Percentiles rank a stretch among this genome's conserved stretches.
phyloP scores from a whole-genome alignment of 805 yeast genomes.

The Geotrichum ghanense region DNA sequence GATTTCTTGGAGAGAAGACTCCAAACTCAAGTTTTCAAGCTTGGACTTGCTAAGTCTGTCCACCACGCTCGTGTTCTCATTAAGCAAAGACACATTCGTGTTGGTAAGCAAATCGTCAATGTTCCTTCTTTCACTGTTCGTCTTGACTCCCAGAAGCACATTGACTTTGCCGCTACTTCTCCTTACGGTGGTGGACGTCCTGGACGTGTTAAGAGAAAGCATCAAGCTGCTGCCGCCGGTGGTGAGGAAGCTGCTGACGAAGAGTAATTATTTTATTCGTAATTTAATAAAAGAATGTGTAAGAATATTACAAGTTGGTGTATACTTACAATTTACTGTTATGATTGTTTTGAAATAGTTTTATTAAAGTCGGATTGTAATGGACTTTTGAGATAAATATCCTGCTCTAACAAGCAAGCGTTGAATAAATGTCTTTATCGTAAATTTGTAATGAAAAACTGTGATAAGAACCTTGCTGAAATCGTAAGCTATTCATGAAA shows the following conservation, averaged over 20 bases:
- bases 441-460: too few relatives aligned
- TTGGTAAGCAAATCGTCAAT: slow-evolving; percentile 98
- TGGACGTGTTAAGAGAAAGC: slow-evolving; percentile 98
- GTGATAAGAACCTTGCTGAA: too few relatives aligned
- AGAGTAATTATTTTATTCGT: slow-evolving; percentile 26
- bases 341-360: neutral
- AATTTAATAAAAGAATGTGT: neutral
- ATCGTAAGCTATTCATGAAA: too few relatives aligned
- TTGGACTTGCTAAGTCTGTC: slow-evolving; percentile 97
- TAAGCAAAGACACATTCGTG: slow-evolving; percentile 98
- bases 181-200: slow-evolving; percentile 99
- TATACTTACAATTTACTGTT: too few relatives aligned
- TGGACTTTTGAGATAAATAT: too few relatives aligned
- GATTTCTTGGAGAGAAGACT: slow-evolving; percentile 99
- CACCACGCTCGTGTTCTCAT: slow-evolving; percentile 99
- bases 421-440: too few relatives aligned
- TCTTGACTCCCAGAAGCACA: slow-evolving; percentile 99
- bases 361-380: slow-evolving; percentile 2
- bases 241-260: slow-evolving; percentile 70
- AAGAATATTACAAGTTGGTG: too few relatives aligned
- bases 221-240: slow-evolving; percentile 51
- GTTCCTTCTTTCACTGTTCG: slow-evolving; percentile 99
- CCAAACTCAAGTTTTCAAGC: slow-evolving; percentile 99
- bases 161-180: slow-evolving; percentile 97
- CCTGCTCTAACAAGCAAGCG: too few relatives aligned